These are phyloP conservation scores for Huntiella decipiens DNA, from an alignment of 2,329 filamentous ascomycete species.

Conservation along the genomic window DNA sequence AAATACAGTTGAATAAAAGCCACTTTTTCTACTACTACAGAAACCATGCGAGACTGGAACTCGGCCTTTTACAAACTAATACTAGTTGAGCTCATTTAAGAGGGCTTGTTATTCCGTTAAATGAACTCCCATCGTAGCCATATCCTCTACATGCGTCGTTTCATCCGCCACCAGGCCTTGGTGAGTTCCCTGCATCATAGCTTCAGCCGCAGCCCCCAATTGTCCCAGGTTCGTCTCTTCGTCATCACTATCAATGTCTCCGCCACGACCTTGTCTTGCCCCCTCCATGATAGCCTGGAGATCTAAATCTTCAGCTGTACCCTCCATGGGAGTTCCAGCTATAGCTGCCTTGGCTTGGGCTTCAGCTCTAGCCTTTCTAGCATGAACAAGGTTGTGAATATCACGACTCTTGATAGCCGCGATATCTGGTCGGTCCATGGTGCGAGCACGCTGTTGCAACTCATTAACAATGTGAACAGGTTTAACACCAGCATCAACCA, in stretches of 20 bases:
- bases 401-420: constrained; percentile 10
- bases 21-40: too few relatives aligned
- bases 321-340: not conserved
- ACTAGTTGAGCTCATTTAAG: too few relatives aligned
- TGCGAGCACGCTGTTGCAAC: constrained; percentile 6
- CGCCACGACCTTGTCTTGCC: too few relatives aligned
- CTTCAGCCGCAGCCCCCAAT: not conserved
- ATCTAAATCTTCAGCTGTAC: not conserved
- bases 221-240: not conserved
- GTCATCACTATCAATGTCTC: not conserved
- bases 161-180: too few relatives aligned
- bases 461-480: constrained; percentile 10
- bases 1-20: too few relatives aligned
- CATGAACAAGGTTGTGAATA: constrained; percentile 11
- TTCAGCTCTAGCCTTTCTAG: constrained; percentile 3
- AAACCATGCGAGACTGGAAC: too few relatives aligned
- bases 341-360: not conserved
- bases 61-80: too few relatives aligned
- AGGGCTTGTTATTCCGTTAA: too few relatives aligned
- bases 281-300: not conserved
- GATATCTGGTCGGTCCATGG: constrained; percentile 4
- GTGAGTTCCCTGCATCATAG: not conserved
- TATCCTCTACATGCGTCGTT: too few relatives aligned
- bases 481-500: constrained; percentile 11
- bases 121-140: too few relatives aligned